Percentiles rank a stretch among this genome's conserved stretches.
phyloP scores from a whole-genome alignment of 139 green algal species.

The Bryopsis sp. region DNA sequence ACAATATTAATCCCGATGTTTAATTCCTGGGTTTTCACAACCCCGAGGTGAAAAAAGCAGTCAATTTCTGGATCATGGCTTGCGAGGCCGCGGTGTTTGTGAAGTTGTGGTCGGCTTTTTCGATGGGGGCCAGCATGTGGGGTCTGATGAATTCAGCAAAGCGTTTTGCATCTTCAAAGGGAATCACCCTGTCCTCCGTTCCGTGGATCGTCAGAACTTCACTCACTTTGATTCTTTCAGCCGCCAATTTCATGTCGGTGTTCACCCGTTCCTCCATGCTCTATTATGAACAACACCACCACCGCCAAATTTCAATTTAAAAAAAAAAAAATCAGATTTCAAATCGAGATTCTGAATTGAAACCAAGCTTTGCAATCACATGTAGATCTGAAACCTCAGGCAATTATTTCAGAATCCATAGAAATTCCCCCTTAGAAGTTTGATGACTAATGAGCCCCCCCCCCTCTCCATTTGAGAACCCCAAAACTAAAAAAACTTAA shows the following conservation, averaged over 20 bases:
- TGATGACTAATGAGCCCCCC: not conserved
- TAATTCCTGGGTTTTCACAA: too few relatives aligned
- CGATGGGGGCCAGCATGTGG: not conserved
- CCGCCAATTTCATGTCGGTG: slow-evolving; percentile 28
- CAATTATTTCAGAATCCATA: not conserved
- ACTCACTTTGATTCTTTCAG: slow-evolving; percentile 22
- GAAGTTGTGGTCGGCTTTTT: slow-evolving; percentile 15
- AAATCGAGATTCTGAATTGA: not conserved
- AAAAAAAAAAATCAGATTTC: not conserved
- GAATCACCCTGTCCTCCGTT: slow-evolving; percentile 37
- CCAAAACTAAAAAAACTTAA: not conserved
- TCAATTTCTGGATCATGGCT: slow-evolving; percentile 5
- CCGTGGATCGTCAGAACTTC: slow-evolving; percentile 51
- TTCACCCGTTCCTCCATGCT: slow-evolving; percentile 29
- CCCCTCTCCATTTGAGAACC: not conserved
- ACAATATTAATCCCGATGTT: too few relatives aligned
- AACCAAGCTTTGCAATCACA: not conserved
- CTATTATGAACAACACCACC: slow-evolving; percentile 5
- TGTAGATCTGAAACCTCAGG: not conserved
- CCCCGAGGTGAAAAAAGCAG: not conserved
- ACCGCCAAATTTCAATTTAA: not conserved
- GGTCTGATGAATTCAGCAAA: slow-evolving; percentile 19
- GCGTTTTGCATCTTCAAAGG: slow-evolving; percentile 32
- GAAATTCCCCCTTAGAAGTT: not conserved
- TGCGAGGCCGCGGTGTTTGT: not conserved